Evolutionary conservation across 2,329 filamentous ascomycete species (phyloP), one percentile per base, ranked within the genome.

Genomic region (Tolypocladium tundrense): DNA sequence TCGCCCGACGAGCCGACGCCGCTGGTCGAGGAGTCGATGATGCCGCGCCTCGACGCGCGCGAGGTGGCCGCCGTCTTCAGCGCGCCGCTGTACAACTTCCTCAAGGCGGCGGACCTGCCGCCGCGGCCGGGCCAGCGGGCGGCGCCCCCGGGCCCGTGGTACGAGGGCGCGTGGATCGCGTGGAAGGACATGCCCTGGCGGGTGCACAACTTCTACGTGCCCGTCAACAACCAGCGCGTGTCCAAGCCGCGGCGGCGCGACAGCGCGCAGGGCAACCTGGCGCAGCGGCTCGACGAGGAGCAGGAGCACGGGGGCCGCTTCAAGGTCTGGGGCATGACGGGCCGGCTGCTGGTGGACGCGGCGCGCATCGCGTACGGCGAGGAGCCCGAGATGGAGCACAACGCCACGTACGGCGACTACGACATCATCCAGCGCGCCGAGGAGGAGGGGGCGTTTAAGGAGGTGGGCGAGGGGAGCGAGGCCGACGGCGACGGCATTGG

Each of bases 31-130:
- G 85, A 87, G 64, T 82, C 79, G 60, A 81, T 92, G 73, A 90
- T 90, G 60, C 92, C 93, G 0, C 82, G 85, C 43, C 79, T 97
- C 13, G 90, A 97, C 73, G 89, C 91, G 1, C 87, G 89, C 63
- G 93, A 97, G 73, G 93, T 97, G 2, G 92, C 91, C 2, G 92
- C 91, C 51, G 91, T 97, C 40, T 97, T 97, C 74, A 93, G 90
- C 6, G 92, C 89, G 6, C 88, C 90, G 0, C 91, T 97, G 65
- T 84, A 87, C 70, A 89, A 91, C 69, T 97, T 97, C 70, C 75
- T 97, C 56, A 78, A 76, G 53, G 70, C 76, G 39, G 71, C 73
- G 55, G 87, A 90, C 70, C 79, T 88, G 61, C 71, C 77, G 3
- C 70, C 70, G 2, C 67, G 68, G 13, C 60, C 70, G 58, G 66